Percentiles rank a stretch among this genome's conserved stretches.
Evolutionary conservation across 192 early-diverging fungal species (phyloP).

Genomic region (Backusella liffmaniae): DNA sequence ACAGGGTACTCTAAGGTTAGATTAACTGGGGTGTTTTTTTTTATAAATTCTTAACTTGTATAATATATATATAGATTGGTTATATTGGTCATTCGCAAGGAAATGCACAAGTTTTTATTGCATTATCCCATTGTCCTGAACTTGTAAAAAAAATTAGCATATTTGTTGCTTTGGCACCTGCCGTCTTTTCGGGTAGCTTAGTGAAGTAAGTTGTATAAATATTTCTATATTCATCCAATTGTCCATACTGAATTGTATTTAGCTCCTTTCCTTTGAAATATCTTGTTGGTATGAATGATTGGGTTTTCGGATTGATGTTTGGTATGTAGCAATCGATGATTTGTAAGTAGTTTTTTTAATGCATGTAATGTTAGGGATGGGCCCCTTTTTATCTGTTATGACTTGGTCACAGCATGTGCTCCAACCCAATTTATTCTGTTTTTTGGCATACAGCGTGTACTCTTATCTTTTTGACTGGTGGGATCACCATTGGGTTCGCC

Average conservation of each 20-base stretch:
- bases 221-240: neutral
- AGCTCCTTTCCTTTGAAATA: conserved; percentile 17
- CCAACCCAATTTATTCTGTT: conserved; percentile 29
- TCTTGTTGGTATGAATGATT: conserved; percentile 4
- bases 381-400: conserved; percentile 48
- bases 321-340: neutral
- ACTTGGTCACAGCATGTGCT: conserved; percentile 25
- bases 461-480: conserved; percentile 52
- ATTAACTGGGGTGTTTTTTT: neutral
- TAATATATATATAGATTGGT: conserved; percentile 39
- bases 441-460: conserved; percentile 49
- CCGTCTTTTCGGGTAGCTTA: conserved; percentile 28
- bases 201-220: neutral
- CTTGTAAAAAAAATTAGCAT: conserved; percentile 81
- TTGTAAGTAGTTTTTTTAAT: neutral
- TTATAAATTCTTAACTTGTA: neutral
- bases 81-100: conserved; percentile 98
- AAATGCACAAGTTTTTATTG: conserved; percentile 84
- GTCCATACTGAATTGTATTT: neutral
- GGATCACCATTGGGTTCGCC: conserved; percentile 44
- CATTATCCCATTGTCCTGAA: conserved; percentile 72
- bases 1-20: conserved; percentile 36
- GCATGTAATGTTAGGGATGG: neutral
- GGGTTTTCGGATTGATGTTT: conserved; percentile 11
- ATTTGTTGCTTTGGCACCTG: conserved; percentile 92